Percentiles rank a stretch among this genome's conserved stretches.
These are phyloP conservation scores for Colletotrichum sidae DNA, from an alignment of 2,329 filamentous ascomycete species.

Conservation along the genomic window DNA sequence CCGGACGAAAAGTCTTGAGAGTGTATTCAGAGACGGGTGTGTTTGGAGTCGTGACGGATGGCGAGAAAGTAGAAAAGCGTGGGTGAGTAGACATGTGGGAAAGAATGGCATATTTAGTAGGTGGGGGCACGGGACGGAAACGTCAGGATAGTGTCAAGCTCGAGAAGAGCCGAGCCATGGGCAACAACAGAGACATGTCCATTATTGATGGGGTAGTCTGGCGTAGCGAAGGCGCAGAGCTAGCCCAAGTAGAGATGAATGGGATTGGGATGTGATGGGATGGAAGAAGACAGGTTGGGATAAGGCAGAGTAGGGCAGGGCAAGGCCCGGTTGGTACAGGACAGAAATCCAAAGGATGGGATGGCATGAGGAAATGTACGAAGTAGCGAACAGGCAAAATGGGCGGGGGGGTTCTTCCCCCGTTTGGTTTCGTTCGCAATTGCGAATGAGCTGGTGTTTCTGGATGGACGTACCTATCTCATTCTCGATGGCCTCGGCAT, in stretches of 20 bases:
- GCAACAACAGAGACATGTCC: conserved; percentile 14
- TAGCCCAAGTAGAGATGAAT: conserved; percentile 13
- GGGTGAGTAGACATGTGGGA: conserved; percentile 1
- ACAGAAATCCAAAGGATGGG: conserved; percentile 14
- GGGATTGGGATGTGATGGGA: conserved; percentile 20
- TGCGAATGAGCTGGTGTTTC: conserved; percentile 35
- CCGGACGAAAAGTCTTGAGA: neutral
- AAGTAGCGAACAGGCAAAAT: conserved; percentile 8
- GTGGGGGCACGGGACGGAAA: conserved; percentile 24
- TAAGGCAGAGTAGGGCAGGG: conserved; percentile 11
- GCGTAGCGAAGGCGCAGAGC: conserved; percentile 19
- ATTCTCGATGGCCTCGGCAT: neutral
- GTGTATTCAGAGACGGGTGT: conserved; percentile 7
- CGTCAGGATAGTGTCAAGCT: conserved; percentile 19
- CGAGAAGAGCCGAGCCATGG: conserved; percentile 8
- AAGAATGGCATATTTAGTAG: neutral
- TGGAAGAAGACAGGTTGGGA: conserved; percentile 10
- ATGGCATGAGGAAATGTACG: conserved; percentile 1
- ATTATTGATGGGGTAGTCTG: conserved; percentile 23
- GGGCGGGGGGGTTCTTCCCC: conserved; percentile 20
- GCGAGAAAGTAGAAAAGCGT: neutral
- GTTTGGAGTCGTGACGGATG: conserved; percentile 28
- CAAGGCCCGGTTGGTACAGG: conserved; percentile 10
- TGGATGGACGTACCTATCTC: neutral
- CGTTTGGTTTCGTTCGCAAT: conserved; percentile 33